phyloP scores from a whole-genome alignment of 805 yeast genomes.

The Tetrapisispora nanseiensis region DNA sequence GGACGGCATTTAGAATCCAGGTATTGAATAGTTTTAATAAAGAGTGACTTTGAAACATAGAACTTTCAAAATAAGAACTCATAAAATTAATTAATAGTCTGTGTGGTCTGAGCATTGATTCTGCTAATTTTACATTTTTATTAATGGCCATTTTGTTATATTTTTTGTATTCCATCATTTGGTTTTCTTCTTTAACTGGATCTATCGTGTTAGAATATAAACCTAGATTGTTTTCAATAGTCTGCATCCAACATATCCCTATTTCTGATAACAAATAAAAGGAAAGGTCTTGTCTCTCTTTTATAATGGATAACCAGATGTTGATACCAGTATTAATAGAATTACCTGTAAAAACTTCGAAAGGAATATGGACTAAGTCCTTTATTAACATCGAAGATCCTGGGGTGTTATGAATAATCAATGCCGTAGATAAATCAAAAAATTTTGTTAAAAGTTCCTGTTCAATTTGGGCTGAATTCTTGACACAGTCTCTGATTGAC shows the following conservation, averaged over 20 bases:
- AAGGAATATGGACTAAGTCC: conserved; percentile 59
- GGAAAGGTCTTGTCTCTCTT: conserved; percentile 51
- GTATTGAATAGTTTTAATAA: conserved; percentile 59
- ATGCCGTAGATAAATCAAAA: conserved; percentile 37
- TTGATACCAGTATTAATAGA: conserved; percentile 56
- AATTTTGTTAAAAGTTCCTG: conserved; percentile 32
- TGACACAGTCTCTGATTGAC: neutral
- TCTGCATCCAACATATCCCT: conserved; percentile 54
- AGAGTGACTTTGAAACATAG: conserved; percentile 61
- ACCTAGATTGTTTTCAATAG: conserved; percentile 53
- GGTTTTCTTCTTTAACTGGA: conserved; percentile 46
- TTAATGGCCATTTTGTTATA: conserved; percentile 54
- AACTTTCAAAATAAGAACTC: conserved; percentile 70
- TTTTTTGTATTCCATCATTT: conserved; percentile 83
- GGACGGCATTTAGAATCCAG: conserved; percentile 47
- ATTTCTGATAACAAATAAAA: conserved; percentile 59
- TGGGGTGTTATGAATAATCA: conserved; percentile 31
- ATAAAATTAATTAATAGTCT: conserved; percentile 55
- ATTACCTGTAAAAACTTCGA: conserved; percentile 48
- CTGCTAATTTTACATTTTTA: conserved; percentile 40
- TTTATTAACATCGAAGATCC: conserved; percentile 33
- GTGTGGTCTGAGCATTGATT: conserved; percentile 55
- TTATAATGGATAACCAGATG: conserved; percentile 74
- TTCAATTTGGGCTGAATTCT: conserved; percentile 10
- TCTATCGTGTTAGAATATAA: conserved; percentile 52